Evolutionary conservation across 306 rosid genomes (phyloP), one percentile per base, ranked within the genome.

Genomic region (Casuarina glauca): DNA sequence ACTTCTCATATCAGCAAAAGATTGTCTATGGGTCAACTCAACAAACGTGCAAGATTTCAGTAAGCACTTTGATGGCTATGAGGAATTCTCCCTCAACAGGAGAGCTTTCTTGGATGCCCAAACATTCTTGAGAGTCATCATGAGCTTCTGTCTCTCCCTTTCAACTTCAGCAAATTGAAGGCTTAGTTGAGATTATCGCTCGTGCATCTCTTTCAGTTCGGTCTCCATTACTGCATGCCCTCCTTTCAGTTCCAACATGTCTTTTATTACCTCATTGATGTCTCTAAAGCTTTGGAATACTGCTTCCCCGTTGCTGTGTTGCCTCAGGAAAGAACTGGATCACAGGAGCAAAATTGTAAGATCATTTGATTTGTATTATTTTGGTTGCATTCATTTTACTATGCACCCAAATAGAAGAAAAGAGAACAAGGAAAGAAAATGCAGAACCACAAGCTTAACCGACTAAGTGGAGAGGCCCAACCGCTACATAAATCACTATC

Each of bases 141-240:
- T 80, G 60, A 96, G 98, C 70, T 93, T 93, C 70, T 96, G 98
- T 83, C 99, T 91, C 90, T 96, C 99, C 17, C 99, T 96, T 91
- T 96, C 99, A 51, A 93, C 96, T 86, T 96, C 98, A 6, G 98
- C 99, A 77, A 96, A 96, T 71, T 96, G 94, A 83, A 96, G 99
- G 86, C 98, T 96, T 78, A 96, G 79, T 74, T 93, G 97, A 70
- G 97, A 93, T 86, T 93, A 96, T 44, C 99, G 97, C 51, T 91
- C 93, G 42, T 93, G 99, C 99, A 95, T 95, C 74, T 95, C 97
- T 79, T 82, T 95, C 13, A 95, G 87, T 77, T 95, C 99, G 6
- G 88, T 85, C 89, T 95, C 97, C 72, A 93, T 87, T 13, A 86
- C 77, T 38, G 86, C 78, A 78, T 93, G 89, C 83, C 90, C 87